Base-by-base conservation (phyloP, 768 basidiomycete species). In the Panus rudis region DNA sequence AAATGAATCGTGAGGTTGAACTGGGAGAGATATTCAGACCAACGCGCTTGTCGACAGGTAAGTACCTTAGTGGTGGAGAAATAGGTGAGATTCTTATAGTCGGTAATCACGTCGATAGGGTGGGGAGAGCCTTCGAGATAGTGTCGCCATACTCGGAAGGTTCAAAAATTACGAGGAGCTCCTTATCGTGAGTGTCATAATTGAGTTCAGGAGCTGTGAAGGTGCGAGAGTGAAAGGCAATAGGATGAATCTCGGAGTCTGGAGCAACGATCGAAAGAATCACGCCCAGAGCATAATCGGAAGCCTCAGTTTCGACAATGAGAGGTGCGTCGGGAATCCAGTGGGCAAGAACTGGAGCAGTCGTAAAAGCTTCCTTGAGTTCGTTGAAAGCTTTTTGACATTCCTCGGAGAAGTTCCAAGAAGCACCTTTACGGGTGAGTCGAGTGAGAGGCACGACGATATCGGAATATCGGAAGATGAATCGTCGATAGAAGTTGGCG, bases 171-270 rank as follows among this genome's bases (percentile, higher is more conserved):
- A 69, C 70, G 1, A 76, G 59, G 12, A 76, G 54, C 57, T 78
- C 75, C 48, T 71, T 69, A 45, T 79, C 66, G 45, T 75, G 63
- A 16, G 72, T 66, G 12, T 71, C 57, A 46, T 78, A 77, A 51
- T 76, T 78, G 2, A 54, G 22, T 50, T 79, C 66, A 0, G 67
- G 53, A 0, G 52, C 34, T 19, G 19, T 45, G 5, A 67, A 33
- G 11, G 37, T 56, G 4, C 56, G 46, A 4, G 63, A 67, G 37
- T 51, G 49, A 47, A 56, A 70, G 0, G 54, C 58, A 16, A 68
- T 41, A 2, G 65, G 62, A 28, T 60, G 63, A 41, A 58, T 53
- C 6, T 52, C 51, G 13, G 28, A 10, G 28, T 30, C 28, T 30
- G 10, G 10, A 30, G n/a, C 10, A n/a, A 10, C 28, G 28, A 10